These are phyloP conservation scores for Fusarium decemcellulare DNA, from an alignment of 2,329 filamentous ascomycete genomes.

Conservation along the genomic window DNA sequence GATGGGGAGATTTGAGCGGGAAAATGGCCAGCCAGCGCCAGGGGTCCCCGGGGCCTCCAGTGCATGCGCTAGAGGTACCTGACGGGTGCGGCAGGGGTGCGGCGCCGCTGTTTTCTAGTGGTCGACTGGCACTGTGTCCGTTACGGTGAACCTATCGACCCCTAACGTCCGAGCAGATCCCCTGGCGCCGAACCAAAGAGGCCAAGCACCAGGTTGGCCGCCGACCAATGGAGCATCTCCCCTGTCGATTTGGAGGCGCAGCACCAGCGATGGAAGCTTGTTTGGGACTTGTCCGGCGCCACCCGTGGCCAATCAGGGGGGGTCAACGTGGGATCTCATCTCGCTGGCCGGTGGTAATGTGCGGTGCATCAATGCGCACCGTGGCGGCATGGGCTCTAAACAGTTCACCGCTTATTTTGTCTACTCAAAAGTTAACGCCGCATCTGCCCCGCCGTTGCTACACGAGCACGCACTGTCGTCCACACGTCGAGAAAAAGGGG, in stretches of 20 bases:
- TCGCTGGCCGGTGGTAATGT: conserved; percentile 46
- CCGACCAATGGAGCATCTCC: conserved; percentile 14
- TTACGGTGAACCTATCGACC: conserved; percentile 19
- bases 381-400: conserved; percentile 24
- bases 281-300: conserved; percentile 32
- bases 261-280: conserved; percentile 46
- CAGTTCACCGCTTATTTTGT: neutral
- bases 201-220: conserved; percentile 13
- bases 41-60: conserved; percentile 27
- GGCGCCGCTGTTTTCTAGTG: conserved; percentile 26
- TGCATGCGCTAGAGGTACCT: conserved; percentile 31
- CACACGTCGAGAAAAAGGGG: conserved; percentile 40
- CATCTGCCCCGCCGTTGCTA: neutral
- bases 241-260: conserved; percentile 42
- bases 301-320: conserved; percentile 38
- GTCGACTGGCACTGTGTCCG: conserved; percentile 28
- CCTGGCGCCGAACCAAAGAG: conserved; percentile 12
- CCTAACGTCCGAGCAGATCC: conserved; percentile 23
- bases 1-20: conserved; percentile 41
- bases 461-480: conserved; percentile 35
- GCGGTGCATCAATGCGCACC: conserved; percentile 35
- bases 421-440: conserved; percentile 20
- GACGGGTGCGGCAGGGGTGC: conserved; percentile 28
- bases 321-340: conserved; percentile 40
- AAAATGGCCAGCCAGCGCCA: conserved; percentile 30